Evolutionary conservation across 805 yeast genomes (phyloP).

Genomic region (Kluyveromyces wickerhamii): DNA sequence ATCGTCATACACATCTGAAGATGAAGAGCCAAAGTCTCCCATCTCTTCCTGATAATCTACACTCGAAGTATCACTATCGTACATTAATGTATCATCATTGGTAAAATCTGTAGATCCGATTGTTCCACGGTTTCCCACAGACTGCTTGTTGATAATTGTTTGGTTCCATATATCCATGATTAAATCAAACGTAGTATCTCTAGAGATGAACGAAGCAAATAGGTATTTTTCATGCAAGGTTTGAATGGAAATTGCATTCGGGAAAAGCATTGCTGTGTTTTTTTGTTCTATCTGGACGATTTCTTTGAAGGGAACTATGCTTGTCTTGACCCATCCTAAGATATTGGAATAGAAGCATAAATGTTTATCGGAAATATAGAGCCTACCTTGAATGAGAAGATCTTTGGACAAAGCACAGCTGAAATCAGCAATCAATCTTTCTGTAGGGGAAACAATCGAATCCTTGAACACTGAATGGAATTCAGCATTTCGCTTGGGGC

Average conservation of each 20-base stretch:
- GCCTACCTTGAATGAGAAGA: conserved; percentile 57
- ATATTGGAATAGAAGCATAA: conserved; percentile 61
- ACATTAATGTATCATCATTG: conserved; percentile 1
- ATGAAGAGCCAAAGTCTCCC: not conserved
- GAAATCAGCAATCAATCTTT: conserved; percentile 50
- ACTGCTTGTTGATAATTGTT: conserved; percentile 16
- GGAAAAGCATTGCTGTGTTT: conserved; percentile 59
- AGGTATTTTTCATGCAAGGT: conserved; percentile 55
- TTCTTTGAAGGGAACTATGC: conserved; percentile 50
- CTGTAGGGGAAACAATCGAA: conserved; percentile 36
- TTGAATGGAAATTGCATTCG: conserved; percentile 57
- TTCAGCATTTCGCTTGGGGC: conserved; percentile 47
- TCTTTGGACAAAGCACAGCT: conserved; percentile 62
- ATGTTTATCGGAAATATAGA: conserved; percentile 48
- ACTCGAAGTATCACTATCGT: conserved; percentile 1
- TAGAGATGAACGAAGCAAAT: conserved; percentile 56
- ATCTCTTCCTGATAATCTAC: not conserved
- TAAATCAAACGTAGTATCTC: conserved; percentile 45
- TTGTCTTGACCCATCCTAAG: conserved; percentile 56
- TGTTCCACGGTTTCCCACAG: not conserved
- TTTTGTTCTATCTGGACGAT: conserved; percentile 57
- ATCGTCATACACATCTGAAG: conserved; percentile 7
- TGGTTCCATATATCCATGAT: conserved; percentile 58
- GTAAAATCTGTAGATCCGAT: not conserved
- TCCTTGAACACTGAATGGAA: conserved; percentile 54